phyloP scores from a whole-genome alignment of 23 red algal genomes.

The Chondrus crispus region DNA sequence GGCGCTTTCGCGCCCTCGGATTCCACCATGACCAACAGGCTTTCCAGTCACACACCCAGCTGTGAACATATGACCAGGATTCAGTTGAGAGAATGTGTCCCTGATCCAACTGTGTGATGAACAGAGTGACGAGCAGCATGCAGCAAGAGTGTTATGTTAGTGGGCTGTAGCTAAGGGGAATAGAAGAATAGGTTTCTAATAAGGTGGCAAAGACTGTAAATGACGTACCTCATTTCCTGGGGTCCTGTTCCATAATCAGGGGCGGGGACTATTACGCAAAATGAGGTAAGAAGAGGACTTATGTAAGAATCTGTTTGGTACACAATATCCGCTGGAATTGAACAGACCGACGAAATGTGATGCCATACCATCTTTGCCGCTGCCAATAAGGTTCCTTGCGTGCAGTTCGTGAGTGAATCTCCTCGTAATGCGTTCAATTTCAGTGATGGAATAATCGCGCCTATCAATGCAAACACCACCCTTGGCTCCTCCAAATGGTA shows the following conservation, averaged over 20 bases:
- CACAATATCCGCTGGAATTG: too few species aligned
- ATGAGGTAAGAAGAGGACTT: neutral
- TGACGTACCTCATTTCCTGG: constrained; percentile 89
- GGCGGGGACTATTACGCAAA: constrained; percentile 68
- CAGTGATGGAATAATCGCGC: constrained; percentile 56
- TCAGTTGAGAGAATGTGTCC: constrained; percentile 88
- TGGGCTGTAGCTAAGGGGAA: too few species aligned
- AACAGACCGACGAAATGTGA: too few species aligned
- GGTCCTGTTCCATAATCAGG: constrained; percentile 95
- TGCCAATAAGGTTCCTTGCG: constrained; percentile 89
- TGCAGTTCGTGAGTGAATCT: constrained; percentile 89
- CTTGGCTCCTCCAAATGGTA: constrained; percentile 97
- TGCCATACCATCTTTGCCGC: constrained; percentile 73
- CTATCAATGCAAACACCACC: constrained; percentile 94
- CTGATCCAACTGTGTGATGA: constrained; percentile 66
- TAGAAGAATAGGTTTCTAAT: neutral
- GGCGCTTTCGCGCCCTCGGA: constrained; percentile 91
- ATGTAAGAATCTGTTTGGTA: too few species aligned
- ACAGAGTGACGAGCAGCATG: neutral
- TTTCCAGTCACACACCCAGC: constrained; percentile 93
- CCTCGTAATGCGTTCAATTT: constrained; percentile 87
- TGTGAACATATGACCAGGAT: constrained; percentile 78
- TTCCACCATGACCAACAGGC: constrained; percentile 90
- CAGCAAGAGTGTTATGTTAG: neutral
- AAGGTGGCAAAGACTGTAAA: too few species aligned